These are phyloP conservation scores for Blepharisma japonicum DNA, from an alignment of 73 alveolate species.

Conservation along the genomic window DNA sequence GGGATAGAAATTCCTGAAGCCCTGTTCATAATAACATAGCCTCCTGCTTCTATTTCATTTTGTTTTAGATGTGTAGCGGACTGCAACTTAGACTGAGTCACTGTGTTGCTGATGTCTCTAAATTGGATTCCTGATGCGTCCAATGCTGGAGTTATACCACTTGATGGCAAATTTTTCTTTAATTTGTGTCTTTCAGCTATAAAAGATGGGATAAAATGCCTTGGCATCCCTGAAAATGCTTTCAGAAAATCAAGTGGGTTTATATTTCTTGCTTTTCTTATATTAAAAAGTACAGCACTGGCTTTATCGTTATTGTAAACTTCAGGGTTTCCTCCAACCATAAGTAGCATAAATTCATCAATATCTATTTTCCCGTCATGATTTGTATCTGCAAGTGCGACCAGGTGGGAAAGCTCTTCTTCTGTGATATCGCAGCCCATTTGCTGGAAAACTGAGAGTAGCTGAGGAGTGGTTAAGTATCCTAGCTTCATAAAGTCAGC, in stretches of 20 bases:
- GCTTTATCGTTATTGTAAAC: not conserved
- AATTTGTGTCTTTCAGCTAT: conserved; percentile 2
- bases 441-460: not conserved
- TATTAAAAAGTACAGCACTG: conserved; percentile 5
- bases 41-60: conserved; percentile 2
- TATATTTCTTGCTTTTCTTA: not conserved
- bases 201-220: conserved; percentile 24
- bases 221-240: not conserved
- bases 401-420: not conserved
- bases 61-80: conserved; percentile 9
- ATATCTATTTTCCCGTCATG: conserved; percentile 15
- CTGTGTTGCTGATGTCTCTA: not conserved
- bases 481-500: conserved; percentile 19
- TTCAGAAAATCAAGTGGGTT: not conserved
- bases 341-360: conserved; percentile 9
- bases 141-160: not conserved
- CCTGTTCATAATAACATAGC: not conserved
- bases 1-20: conserved; percentile 27
- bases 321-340: not conserved
- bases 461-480: conserved; percentile 19
- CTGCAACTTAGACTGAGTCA: not conserved
- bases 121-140: conserved; percentile 17
- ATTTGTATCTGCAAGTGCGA: not conserved
- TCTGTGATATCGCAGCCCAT: not conserved
- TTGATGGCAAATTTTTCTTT: not conserved